Conservation (phyloP, 768 basidiomycete genomes). For the Leccinellum rugosiceps region DNA sequence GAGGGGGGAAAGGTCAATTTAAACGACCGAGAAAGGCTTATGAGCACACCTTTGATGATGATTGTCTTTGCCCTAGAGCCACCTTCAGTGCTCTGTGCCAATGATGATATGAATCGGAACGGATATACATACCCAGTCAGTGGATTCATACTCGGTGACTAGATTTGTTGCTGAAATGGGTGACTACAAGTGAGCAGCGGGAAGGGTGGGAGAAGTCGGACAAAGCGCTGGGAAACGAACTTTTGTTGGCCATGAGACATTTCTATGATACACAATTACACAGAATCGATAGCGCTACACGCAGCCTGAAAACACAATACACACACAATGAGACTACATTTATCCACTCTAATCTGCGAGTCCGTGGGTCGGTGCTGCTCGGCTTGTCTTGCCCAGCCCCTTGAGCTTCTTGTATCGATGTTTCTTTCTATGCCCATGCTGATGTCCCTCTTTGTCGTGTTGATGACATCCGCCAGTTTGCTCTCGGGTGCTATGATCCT, state of each 20-base stretch:
- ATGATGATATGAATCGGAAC: background rate
- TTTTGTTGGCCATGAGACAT: too few relatives aligned
- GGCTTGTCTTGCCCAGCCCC: conserved; percentile 5
- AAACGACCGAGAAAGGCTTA: background rate
- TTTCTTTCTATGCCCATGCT: conserved; percentile 24
- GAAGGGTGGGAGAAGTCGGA: background rate
- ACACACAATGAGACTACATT: background rate
- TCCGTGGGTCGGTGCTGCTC: conserved; percentile 7
- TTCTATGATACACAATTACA: conserved; percentile 8
- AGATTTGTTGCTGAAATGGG: background rate
- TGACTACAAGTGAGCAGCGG: background rate
- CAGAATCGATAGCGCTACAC: background rate
- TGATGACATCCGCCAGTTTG: conserved; percentile 3
- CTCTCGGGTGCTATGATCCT: conserved; percentile 9
- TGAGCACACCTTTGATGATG: background rate
- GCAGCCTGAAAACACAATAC: conserved; percentile 1
- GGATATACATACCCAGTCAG: background rate
- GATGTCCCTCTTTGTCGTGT: conserved; percentile 12
- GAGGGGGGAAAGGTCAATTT: background rate
- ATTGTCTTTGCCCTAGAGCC: background rate
- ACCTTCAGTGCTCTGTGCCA: background rate
- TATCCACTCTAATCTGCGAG: conserved; percentile 11
- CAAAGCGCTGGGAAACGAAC: background rate
- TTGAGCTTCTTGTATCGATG: conserved; percentile 22
- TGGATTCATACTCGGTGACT: background rate